A percentile compares a stretch with the other conserved stretches of the same genome.
Evolutionary conservation across 768 basidiomycete genomes (phyloP).

Genomic region (Lactifluus rugatus): DNA sequence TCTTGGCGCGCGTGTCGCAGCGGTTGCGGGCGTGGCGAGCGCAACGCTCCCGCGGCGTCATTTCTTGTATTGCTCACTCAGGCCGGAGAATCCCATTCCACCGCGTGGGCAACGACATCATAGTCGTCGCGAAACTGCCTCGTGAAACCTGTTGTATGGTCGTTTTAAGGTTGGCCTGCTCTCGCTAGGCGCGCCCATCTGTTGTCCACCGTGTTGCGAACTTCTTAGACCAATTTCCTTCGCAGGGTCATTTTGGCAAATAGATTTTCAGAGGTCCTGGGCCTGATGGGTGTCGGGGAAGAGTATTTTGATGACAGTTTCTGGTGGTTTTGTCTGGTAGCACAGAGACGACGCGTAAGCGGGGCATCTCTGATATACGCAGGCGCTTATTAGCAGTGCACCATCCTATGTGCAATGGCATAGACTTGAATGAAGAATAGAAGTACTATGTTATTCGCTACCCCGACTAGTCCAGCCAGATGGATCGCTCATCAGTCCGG

Average conservation of each 20-base stretch:
- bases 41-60: conserved; percentile 68
- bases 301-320: too few species aligned
- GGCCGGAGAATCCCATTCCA: conserved; percentile 42
- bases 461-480: too few species aligned
- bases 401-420: too few species aligned
- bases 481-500: too few species aligned
- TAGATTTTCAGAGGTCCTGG: not conserved
- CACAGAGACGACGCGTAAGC: too few species aligned
- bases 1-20: conserved; percentile 51
- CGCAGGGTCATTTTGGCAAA: not conserved
- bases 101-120: conserved; percentile 12
- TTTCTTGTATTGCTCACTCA: conserved; percentile 74
- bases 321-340: too few species aligned
- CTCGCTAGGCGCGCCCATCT: not conserved
- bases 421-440: too few species aligned
- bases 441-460: too few species aligned
- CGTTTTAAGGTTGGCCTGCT: not conserved
- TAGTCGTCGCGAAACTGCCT: not conserved
- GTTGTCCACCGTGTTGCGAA: not conserved
- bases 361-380: too few species aligned
- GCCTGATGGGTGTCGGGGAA: not conserved
- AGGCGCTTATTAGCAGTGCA: too few species aligned
- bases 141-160: not conserved
- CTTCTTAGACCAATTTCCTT: not conserved
- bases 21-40: conserved; percentile 43